These are phyloP conservation scores for Cetraspora pellucida DNA, from an alignment of 192 early-diverging fungal genomes.

Conservation along the genomic window DNA sequence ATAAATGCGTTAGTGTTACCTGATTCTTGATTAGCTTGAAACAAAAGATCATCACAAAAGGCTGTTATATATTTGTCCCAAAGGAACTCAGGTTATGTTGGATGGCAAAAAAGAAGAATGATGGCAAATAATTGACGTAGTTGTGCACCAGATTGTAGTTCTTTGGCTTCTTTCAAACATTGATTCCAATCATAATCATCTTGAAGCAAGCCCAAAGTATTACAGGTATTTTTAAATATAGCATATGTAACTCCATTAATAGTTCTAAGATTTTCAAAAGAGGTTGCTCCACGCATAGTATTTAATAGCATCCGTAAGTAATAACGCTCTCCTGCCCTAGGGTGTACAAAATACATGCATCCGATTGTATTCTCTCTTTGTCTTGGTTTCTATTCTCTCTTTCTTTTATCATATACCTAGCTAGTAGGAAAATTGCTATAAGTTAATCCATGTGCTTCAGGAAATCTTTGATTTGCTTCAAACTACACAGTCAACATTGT, in stretches of 20 bases:
- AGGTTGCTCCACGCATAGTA: slow-evolving; percentile 26
- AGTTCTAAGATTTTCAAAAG: background rate
- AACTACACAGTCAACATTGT: slow-evolving; percentile 34
- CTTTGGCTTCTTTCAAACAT: slow-evolving; percentile 31
- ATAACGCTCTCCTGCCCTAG: slow-evolving; percentile 34
- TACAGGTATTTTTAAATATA: slow-evolving; percentile 37
- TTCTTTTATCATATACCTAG: background rate
- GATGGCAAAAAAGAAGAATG: background rate
- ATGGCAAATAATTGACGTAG: slow-evolving; percentile 34
- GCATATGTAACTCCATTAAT: slow-evolving; percentile 10
- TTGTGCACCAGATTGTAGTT: slow-evolving; percentile 18
- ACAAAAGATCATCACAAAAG: no score
- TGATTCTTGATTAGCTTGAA: no score
- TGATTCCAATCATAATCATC: slow-evolving; percentile 35
- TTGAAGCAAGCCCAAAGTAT: slow-evolving; percentile 34
- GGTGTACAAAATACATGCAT: slow-evolving; percentile 29
- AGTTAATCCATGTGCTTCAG: background rate
- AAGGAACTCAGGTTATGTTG: background rate
- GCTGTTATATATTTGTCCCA: background rate
- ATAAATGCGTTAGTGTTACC: no score
- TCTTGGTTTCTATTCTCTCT: slow-evolving; percentile 16
- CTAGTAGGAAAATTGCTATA: slow-evolving; percentile 30
- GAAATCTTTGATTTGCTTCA: slow-evolving; percentile 7
- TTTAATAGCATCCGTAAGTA: slow-evolving; percentile 36
- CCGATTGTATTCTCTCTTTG: slow-evolving; percentile 24